Evolutionary conservation across 1,284 basidiomycete species (phyloP).

Genomic region (Microbotryum silenes-acaulis): DNA sequence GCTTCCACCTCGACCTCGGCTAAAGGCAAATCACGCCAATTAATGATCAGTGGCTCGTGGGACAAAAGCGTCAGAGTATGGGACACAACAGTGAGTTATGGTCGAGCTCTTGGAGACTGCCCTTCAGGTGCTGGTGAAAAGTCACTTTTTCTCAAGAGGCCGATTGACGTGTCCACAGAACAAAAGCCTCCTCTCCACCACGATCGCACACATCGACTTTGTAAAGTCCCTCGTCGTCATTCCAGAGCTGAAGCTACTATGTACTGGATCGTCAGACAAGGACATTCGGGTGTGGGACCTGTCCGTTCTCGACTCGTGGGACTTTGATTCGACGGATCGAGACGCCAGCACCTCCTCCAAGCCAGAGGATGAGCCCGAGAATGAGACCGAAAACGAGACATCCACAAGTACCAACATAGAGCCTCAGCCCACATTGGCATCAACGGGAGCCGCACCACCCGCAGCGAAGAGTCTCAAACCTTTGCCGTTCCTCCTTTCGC

Average conservation of each 20-base stretch:
- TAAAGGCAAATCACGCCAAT: slow-evolving; percentile 35
- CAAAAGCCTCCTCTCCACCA: slow-evolving; percentile 58
- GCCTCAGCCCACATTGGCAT: neutral
- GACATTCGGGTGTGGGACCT: slow-evolving; percentile 75
- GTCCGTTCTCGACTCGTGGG: slow-evolving; percentile 36
- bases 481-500: slow-evolving; percentile 53
- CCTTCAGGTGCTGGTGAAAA: neutral
- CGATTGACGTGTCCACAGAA: slow-evolving; percentile 47
- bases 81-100: slow-evolving; percentile 57
- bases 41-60: slow-evolving; percentile 79
- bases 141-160: neutral
- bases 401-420: neutral
- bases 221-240: slow-evolving; percentile 70
- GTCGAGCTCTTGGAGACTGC: no score
- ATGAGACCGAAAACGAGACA: neutral
- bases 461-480: slow-evolving; percentile 41
- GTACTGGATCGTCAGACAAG: slow-evolving; percentile 88
- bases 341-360: neutral
- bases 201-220: slow-evolving; percentile 71
- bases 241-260: slow-evolving; percentile 56
- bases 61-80: slow-evolving; percentile 81
- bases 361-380: neutral
- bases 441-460: slow-evolving; percentile 31
- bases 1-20: slow-evolving; percentile 38
- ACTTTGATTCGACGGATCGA: slow-evolving; percentile 33